Evolutionary conservation across 148 eudicot species (phyloP), one percentile per base, ranked within the genome.

Genomic region (Rhododendron simsii): DNA sequence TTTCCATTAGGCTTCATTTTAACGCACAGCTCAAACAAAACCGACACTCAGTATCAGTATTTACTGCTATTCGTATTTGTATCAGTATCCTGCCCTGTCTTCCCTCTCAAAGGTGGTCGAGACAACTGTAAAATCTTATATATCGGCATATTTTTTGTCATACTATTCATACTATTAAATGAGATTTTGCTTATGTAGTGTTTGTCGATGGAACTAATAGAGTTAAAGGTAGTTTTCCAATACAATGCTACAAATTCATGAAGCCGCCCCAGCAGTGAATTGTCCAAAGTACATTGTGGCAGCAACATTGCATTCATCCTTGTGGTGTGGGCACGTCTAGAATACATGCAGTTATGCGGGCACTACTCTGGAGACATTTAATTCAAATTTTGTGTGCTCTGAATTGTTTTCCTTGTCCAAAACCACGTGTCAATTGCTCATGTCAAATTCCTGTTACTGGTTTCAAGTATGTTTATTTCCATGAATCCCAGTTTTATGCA

Each of bases 381-480:
- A 15, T 14, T 61, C 26, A 1, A 61, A 3, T 23, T 61, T 61
- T 61, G 10, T 21, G 67, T 20, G 26, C 28, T 61, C 67, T 61
- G 67, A 20, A 21, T 61, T 61, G 26, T 61, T 61, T 61, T 61
- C 67, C 67, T 61, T 61, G 23, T 61, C 67, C 10, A 6, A 21
- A n/a, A 2, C 28, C 67, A 61, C 5, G 9, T 61, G 26, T 61
- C 67, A 61, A 21, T 61, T 20, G 67, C 9, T 20, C 67, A 0
- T 61, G 67, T 20, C 67, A 7, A 61, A 5, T 61, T n/a, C 30
- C 13, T 23, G 12, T 65, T 65, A 65, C 30, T n/a, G 30, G 71
- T 65, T 63, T 23, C 28, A 23, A 7, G 75, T 10, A 94, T 88
- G 93, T 91, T 81, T 88, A 91, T 88, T 81, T 10, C 71, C 71